phyloP scores from a whole-genome alignment of 768 basidiomycete species.

The Serendipita vermifera region DNA sequence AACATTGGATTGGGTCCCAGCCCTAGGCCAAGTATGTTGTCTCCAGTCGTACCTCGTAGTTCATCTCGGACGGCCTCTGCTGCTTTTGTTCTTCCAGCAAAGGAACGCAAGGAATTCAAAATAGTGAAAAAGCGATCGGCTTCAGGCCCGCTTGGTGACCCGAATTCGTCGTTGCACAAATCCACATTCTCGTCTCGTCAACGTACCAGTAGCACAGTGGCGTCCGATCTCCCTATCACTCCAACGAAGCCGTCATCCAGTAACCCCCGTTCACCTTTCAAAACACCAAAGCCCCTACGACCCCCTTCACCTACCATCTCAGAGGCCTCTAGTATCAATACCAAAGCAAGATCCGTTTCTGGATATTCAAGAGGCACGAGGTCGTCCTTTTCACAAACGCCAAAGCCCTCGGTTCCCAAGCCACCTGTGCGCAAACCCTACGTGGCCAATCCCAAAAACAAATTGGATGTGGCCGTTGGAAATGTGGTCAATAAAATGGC shows the following conservation, averaged over 20 bases:
- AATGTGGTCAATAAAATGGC: slow-evolving; percentile 82
- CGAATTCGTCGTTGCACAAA: slow-evolving; percentile 33
- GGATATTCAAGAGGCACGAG: slow-evolving; percentile 49
- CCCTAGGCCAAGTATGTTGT: neutral
- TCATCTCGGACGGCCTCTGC: slow-evolving; percentile 19
- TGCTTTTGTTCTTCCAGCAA: slow-evolving; percentile 43
- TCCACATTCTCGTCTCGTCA: slow-evolving; percentile 79
- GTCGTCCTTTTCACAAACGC: slow-evolving; percentile 42
- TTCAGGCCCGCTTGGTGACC: slow-evolving; percentile 47
- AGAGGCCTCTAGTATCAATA: slow-evolving; percentile 42
- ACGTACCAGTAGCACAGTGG: slow-evolving; percentile 47
- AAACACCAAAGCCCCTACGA: slow-evolving; percentile 26
- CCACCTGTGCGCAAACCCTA: slow-evolving; percentile 49
- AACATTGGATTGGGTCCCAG: neutral
- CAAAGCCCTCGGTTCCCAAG: slow-evolving; percentile 25
- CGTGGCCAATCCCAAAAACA: slow-evolving; percentile 77
- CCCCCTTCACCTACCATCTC: slow-evolving; percentile 50
- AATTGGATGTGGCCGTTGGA: slow-evolving; percentile 85
- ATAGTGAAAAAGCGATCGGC: slow-evolving; percentile 37
- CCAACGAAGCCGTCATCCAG: slow-evolving; percentile 24
- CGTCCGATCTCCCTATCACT: slow-evolving; percentile 31
- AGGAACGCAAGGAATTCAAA: slow-evolving; percentile 35
- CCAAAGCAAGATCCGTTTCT: slow-evolving; percentile 27
- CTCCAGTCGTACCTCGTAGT: slow-evolving; percentile 26
- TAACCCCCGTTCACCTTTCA: slow-evolving; percentile 22